These are phyloP conservation scores for Tulasnella sp. DNA, from an alignment of 768 basidiomycete species.

Conservation along the genomic window DNA sequence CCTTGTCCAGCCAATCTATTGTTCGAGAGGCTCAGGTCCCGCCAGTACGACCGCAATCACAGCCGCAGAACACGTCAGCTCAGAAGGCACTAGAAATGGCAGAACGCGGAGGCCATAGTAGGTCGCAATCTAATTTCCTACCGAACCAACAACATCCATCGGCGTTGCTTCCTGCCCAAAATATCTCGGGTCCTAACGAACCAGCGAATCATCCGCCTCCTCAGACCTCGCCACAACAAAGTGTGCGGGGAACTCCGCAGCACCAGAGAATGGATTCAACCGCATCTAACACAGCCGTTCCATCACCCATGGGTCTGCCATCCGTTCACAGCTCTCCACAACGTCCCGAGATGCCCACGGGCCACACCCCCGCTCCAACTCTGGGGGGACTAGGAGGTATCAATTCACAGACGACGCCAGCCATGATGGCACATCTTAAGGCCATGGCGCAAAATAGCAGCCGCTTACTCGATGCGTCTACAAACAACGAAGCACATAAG, in stretches of 20 bases:
- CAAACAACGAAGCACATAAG: too few relatives aligned
- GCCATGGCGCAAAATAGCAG: too few relatives aligned
- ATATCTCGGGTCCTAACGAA: too few relatives aligned
- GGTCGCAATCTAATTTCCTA: constrained; percentile 5
- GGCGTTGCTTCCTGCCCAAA: too few relatives aligned
- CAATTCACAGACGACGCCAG: neutral
- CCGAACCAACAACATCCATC: constrained; percentile 2
- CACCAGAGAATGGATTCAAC: too few relatives aligned
- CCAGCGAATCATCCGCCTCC: too few relatives aligned
- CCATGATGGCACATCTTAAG: neutral
- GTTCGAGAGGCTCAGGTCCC: neutral
- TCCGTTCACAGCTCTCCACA: neutral
- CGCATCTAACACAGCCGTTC: too few relatives aligned
- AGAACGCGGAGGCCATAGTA: neutral
- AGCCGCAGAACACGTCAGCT: constrained; percentile 1
- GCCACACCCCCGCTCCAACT: neutral
- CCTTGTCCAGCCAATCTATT: neutral
- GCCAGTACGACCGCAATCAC: neutral
- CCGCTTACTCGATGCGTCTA: too few relatives aligned
- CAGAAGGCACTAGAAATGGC: neutral
- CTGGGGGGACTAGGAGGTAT: neutral
- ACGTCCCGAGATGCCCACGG: neutral
- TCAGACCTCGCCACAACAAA: too few relatives aligned
- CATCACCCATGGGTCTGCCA: too few relatives aligned
- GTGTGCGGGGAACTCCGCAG: too few relatives aligned